Percentiles rank a stretch among this genome's conserved stretches.
Evolutionary conservation across 805 yeast genomes (phyloP).

Genomic region (Kazachstania psychrophila): DNA sequence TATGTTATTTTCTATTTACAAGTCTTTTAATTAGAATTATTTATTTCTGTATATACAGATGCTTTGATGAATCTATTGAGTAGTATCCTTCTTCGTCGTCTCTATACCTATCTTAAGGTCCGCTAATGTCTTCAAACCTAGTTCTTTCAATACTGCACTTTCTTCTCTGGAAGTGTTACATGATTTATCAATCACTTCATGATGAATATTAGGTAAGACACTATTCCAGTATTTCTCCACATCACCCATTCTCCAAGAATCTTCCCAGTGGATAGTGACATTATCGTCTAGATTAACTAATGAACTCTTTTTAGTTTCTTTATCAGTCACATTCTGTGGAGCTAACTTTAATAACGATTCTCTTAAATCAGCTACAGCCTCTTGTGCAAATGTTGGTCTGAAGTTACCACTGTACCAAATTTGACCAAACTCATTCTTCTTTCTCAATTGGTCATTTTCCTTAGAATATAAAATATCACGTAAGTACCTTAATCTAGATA

Average conservation of each 20-base stretch:
- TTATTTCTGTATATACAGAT: background rate
- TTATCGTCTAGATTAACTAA: constrained; percentile 17
- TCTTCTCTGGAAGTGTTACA: constrained; percentile 55
- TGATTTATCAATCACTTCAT: constrained; percentile 45
- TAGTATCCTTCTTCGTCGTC: too few relatives aligned
- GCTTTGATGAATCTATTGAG: too few relatives aligned
- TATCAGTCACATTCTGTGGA: background rate
- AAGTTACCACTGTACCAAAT: constrained; percentile 82
- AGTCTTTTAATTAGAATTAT: background rate
- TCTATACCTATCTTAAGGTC: background rate
- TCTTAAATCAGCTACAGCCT: constrained; percentile 74
- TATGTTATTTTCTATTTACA: constrained; percentile 2
- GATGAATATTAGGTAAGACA: constrained; percentile 42
- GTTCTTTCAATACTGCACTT: constrained; percentile 52
- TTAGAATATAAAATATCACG: constrained; percentile 55
- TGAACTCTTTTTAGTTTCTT: constrained; percentile 48
- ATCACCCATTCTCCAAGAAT: constrained; percentile 79
- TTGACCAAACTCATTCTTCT: constrained; percentile 65
- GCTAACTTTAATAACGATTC: constrained; percentile 22
- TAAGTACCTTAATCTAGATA: constrained; percentile 62
- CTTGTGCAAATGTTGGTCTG: constrained; percentile 85
- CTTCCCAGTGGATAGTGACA: constrained; percentile 70
- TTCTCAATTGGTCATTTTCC: constrained; percentile 59
- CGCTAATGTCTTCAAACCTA: constrained; percentile 29
- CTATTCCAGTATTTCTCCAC: constrained; percentile 54